A percentile compares a stretch with the other conserved stretches of the same genome.
These are phyloP conservation scores for Lachnellula subtilissima DNA, from an alignment of 2,329 filamentous ascomycete species.

Conservation along the genomic window DNA sequence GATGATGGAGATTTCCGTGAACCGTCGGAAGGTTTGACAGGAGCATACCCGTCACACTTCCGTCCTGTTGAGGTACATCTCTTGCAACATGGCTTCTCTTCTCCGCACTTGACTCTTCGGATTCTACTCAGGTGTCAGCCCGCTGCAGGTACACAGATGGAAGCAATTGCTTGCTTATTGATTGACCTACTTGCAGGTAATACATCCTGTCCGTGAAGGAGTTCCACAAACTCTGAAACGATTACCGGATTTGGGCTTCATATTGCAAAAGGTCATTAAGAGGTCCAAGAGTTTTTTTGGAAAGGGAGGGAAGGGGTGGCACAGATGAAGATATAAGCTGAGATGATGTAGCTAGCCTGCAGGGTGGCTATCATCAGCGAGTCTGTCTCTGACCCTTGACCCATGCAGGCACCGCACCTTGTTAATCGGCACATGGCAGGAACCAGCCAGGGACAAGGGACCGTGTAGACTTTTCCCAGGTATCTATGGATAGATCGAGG, in stretches of 20 bases:
- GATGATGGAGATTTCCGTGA: not conserved
- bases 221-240: conserved; percentile 28
- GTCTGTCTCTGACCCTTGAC: not conserved
- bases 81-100: conserved; percentile 29
- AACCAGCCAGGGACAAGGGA: not conserved
- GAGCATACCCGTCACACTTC: conserved; percentile 29
- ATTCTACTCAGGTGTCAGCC: conserved; percentile 19
- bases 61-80: conserved; percentile 28
- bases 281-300: not conserved
- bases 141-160: not conserved
- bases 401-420: not conserved
- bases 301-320: not conserved
- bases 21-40: conserved; percentile 7
- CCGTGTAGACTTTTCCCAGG: not conserved
- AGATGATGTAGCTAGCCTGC: not conserved
- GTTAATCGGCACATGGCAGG: conserved; percentile 9
- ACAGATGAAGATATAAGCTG: conserved; percentile 2
- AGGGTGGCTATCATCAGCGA: conserved; percentile 1
- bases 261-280: conserved; percentile 1
- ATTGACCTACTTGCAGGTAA: conserved; percentile 28
- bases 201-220: conserved; percentile 26
- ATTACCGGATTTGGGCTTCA: conserved; percentile 22
- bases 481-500: conserved; percentile 2
- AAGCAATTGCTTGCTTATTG: not conserved
- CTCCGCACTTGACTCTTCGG: conserved; percentile 29